These are phyloP conservation scores for Hyphodiscus hymeniophilus DNA, from an alignment of 495 filamentous ascomycete species.

Conservation along the genomic window DNA sequence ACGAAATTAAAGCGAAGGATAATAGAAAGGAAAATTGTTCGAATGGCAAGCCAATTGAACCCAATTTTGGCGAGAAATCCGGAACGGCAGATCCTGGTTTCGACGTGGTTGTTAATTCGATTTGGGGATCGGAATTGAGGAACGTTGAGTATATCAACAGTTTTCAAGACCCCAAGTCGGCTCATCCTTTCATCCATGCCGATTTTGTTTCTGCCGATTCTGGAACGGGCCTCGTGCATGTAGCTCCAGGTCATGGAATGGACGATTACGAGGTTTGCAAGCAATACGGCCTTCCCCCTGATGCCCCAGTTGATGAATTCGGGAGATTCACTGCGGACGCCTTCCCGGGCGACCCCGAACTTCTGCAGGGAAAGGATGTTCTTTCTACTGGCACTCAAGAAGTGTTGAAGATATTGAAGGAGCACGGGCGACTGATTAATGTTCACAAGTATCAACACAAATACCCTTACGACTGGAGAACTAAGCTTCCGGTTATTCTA, in stretches of 20 bases:
- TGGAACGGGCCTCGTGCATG: conserved; percentile 87
- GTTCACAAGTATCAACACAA: conserved; percentile 73
- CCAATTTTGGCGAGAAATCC: too few species aligned
- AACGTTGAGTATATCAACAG: conserved; percentile 57
- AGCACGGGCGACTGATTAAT: conserved; percentile 45
- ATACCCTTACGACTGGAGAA: conserved; percentile 96
- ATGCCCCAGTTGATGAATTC: conserved; percentile 73
- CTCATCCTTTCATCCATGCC: conserved; percentile 62
- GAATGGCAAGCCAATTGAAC: too few species aligned
- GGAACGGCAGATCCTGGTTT: conserved; percentile 2
- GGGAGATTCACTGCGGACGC: conserved; percentile 73
- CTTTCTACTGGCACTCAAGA: conserved; percentile 53
- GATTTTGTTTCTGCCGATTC: conserved; percentile 81
- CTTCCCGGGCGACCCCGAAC: conserved; percentile 53
- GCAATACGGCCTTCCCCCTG: conserved; percentile 52
- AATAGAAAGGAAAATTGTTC: too few species aligned
- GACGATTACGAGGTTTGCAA: conserved; percentile 88
- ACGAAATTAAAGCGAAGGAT: background rate
- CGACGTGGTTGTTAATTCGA: conserved; percentile 42
- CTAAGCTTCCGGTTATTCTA: conserved; percentile 84
- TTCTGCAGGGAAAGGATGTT: conserved; percentile 54
- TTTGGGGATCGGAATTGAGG: conserved; percentile 58
- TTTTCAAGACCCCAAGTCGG: conserved; percentile 47
- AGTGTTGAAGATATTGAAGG: conserved; percentile 57
- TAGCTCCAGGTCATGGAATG: conserved; percentile 91